Base-by-base conservation (phyloP, 2,329 filamentous ascomycete species). In the Aspergillus tubingensis region DNA sequence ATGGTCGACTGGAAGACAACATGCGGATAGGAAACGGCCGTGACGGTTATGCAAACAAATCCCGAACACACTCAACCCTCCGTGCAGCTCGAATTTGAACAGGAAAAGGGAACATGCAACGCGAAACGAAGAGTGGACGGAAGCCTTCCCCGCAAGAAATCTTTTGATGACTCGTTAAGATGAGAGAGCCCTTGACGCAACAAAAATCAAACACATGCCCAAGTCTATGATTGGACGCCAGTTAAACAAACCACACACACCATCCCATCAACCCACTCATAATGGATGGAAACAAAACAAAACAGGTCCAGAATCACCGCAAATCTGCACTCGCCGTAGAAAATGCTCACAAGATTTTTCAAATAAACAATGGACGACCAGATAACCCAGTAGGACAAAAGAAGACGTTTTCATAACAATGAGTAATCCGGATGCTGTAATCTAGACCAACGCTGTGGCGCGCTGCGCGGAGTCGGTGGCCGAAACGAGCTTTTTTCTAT, bases 141-240 rank as follows among this genome's bases (percentile, higher is more conserved):
- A 61, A 63, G 57, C 62, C 66, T 64, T 68, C 67, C 66, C 60
- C 39, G 49, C 60, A 64, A 65, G 11, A 36, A 60, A 62, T 67
- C 67, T 72, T 68, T 69, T 71, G 62, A 54, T 60, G 59, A 60
- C 63, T 57, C 56, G 44, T 62, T 50, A 61, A 68, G 69, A 68
- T 64, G 54, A 67, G 60, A 65, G 59, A 30, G 27, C 27, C 51
- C 56, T 47, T 65, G 53, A 44, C 57, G 65, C 54, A 68, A 63
- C 54, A 67, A 64, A 65, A 55, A 63, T 36, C 60, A 65, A 68
- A 69, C 69, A 74, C 70, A 76, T 76, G 73, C 74, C 74, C 75
- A 72, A 70, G 72, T 77, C 75, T 77, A 77, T 77, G 67, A 70
- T 69, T 75, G 73, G 75, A 77, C 75, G 75, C 75, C 75, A 67